Evolutionary conservation across 2,329 filamentous ascomycete genomes (phyloP), one percentile per base, ranked within the genome.

Genomic region (Talaromyces sp.): DNA sequence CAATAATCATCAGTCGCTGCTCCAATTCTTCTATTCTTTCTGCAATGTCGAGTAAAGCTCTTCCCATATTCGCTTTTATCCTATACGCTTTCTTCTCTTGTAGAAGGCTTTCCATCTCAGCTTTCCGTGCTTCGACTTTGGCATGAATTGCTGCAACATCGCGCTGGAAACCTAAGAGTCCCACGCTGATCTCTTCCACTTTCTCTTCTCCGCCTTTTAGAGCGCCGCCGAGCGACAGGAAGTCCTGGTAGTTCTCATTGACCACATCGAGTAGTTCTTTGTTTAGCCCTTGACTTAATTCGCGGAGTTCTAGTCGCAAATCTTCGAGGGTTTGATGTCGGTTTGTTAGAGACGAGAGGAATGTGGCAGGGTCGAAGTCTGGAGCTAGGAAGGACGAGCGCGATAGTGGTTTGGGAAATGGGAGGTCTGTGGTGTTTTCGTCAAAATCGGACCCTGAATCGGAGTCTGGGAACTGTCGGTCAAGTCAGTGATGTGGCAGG

Each of bases 251-350:
- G 78, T 99, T 96, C 60, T 90, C 86, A 74, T 99, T 99, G 69
- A 99, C 95, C 8, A 99, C 86, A 79, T 97, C 94, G 19, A 99
- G 84, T 2, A 99, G 84, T 80, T 99, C 95, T 68, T 90, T 87
- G 72, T 89, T 91, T 67, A 99, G 89, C 22, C 89, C 85, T 70
- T 91, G 87, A 70, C 89, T 91, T 61, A 96, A 86, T 66, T 93
- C 87, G 52, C 93, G 89, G 16, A 99, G 84, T 73, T 99, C 96
- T 5, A 89, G 81, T 41, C 94, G 91, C 37, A 99, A 83, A 76
- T 99, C 95, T 75, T 97, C 93, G 57, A 99, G 90, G 0, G 94
- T 97, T 77, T 99, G 95, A 77, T 99, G 95, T 1, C 95, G 90
- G 74, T 95, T 89, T 22, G 88, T 87, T 1, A 97, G 85, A 1